Evolutionary conservation across 306 rosid genomes (phyloP).

Genomic region (Lagenaria siceraria): DNA sequence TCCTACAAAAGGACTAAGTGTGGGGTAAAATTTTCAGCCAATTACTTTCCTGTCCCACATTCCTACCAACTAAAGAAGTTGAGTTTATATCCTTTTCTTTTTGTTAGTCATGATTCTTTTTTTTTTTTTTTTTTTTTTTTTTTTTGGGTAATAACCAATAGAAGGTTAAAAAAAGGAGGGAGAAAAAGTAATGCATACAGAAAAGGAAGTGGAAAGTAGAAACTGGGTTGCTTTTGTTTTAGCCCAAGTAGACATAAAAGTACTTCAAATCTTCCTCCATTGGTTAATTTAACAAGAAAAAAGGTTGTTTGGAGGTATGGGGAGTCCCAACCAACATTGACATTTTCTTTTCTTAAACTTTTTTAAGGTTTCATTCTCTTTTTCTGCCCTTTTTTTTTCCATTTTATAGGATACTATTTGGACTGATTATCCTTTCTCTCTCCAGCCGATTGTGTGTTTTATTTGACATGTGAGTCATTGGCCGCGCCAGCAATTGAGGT

Average conservation of each 20-base stretch:
- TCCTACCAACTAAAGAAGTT: background rate
- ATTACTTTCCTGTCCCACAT: background rate
- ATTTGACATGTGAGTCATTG: conserved; percentile 23
- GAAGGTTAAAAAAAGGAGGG: background rate
- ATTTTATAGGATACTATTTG: conserved; percentile 22
- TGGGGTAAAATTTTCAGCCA: background rate
- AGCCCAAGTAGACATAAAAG: conserved; percentile 13
- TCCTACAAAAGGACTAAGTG: background rate
- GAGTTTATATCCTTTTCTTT: background rate
- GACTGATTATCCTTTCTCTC: conserved; percentile 8
- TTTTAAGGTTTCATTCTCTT: conserved; percentile 32
- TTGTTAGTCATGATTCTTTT: background rate
- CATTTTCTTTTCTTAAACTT: conserved; percentile 9
- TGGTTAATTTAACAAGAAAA: conserved; percentile 19
- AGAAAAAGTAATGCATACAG: background rate
- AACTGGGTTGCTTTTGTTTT: conserved; percentile 11
- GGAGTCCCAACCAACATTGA: conserved; percentile 49
- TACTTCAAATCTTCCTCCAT: conserved; percentile 14
- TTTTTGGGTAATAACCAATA: background rate
- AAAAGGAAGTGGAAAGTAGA: background rate
- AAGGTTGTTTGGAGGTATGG: conserved; percentile 14
- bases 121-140: background rate
- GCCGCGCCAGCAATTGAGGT: conserved; percentile 20
- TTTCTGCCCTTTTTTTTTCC: background rate
- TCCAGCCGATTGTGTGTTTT: conserved; percentile 5